Percentiles rank a stretch among this genome's conserved stretches.
These are phyloP conservation scores for Acacia acuminata DNA, from an alignment of 306 rosid species.

Conservation along the genomic window DNA sequence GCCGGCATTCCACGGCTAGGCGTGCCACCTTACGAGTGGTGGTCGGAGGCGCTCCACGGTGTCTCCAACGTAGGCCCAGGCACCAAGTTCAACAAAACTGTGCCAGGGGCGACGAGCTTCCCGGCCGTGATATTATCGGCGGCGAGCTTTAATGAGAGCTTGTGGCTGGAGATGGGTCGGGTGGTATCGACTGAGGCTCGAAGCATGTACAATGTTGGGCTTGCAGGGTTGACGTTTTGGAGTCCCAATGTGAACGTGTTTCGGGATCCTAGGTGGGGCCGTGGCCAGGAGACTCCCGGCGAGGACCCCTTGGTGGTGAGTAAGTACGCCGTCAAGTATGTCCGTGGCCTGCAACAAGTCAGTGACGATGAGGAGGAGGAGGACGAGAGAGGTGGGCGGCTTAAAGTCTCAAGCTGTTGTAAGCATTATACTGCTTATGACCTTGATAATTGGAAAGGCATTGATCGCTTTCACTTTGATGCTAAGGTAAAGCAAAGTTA, in stretches of 20 bases:
- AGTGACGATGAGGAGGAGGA: slow-evolving; percentile 41
- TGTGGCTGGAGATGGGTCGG: slow-evolving; percentile 72
- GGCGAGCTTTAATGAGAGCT: slow-evolving; percentile 56
- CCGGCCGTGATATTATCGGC: slow-evolving; percentile 71
- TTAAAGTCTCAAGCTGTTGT: slow-evolving; percentile 87
- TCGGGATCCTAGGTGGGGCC: slow-evolving; percentile 85
- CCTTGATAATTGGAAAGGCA: slow-evolving; percentile 71
- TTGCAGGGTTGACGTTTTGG: slow-evolving; percentile 84
- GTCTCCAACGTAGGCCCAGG: slow-evolving; percentile 72
- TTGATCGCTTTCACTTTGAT: slow-evolving; percentile 75
- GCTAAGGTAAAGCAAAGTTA: slow-evolving; percentile 53
- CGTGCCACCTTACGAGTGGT: slow-evolving; percentile 76
- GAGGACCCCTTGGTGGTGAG: slow-evolving; percentile 78
- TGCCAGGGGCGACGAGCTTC: slow-evolving; percentile 78
- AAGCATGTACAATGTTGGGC: slow-evolving; percentile 76
- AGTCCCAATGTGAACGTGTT: slow-evolving; percentile 83
- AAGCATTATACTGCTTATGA: slow-evolving; percentile 92
- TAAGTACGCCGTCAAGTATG: slow-evolving; percentile 61
- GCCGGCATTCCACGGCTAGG: slow-evolving; percentile 56
- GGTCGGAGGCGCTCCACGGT: slow-evolving; percentile 87
- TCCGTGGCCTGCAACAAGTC: slow-evolving; percentile 68
- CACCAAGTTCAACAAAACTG: slow-evolving; percentile 46
- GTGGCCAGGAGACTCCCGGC: slow-evolving; percentile 79
- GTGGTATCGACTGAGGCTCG: slow-evolving; percentile 81
- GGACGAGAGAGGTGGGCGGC: slow-evolving; percentile 53